Base-by-base conservation (phyloP, 441 rosid species). In the Euphorbia schlechtendalii region DNA sequence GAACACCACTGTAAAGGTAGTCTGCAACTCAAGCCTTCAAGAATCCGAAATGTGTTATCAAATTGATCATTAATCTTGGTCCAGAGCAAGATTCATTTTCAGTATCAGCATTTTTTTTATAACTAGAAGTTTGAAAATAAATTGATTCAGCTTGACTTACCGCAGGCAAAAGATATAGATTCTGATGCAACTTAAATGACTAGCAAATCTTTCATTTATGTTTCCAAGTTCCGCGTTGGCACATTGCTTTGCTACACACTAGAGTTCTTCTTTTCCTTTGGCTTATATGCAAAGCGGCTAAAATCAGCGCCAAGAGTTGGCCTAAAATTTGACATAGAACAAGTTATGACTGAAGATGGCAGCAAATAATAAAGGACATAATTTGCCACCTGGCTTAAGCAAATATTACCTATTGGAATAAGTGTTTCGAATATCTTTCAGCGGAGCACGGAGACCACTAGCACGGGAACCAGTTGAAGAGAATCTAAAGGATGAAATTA, bases 211-310 rank as follows among this genome's bases (percentile, higher is more conserved):
- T 56, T 46, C 49, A 56, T 59, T 46, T 46, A 61, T 17, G 46
- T 36, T 61, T 60, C 52, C 59, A 30, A 54, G 5, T 57, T 84
- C 84, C 86, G 64, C 67, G 45, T 75, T n/a, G n/a, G n/a, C n/a
- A n/a, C 84, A 77, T 58, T 66, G 73, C 14, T 73, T 57, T 67
- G 74, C 63, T 52, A 67, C 49, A 59, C 51, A 2, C 69, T 55
- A 51, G 81, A 49, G 71, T 78, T 79, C 70, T 59, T 57, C 70
- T 36, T 72, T 3, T 32, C 34, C 24, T 63, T 79, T 22, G 87
- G 80, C 6, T 68, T 62, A 65, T 80, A 90, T 41, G 89, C 84
- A 71, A 90, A 93, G 54, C 76, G 82, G 73, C 83, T 81, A 64
- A 93, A 67, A 73, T 84, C 90, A 34, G 56, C 70, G 36, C 63